A percentile compares a stretch with the other conserved stretches of the same genome.
Evolutionary conservation across 495 filamentous ascomycete genomes (phyloP).

Genomic region (Tuber melanosporum): DNA sequence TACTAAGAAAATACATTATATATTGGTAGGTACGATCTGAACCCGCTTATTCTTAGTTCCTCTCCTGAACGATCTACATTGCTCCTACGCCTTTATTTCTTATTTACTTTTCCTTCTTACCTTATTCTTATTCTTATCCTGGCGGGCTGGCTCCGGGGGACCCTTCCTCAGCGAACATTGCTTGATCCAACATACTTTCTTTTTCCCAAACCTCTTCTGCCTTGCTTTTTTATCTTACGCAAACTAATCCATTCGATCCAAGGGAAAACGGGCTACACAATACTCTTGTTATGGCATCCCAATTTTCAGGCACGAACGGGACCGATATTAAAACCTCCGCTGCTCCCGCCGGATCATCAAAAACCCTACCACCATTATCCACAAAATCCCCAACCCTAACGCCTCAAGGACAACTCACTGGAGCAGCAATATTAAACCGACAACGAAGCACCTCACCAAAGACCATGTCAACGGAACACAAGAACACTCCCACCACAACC

Average conservation of each 20-base stretch:
- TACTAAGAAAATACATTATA: background rate
- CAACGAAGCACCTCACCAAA: conserved; percentile 29
- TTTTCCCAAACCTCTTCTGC: conserved; percentile 7
- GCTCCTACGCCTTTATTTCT: conserved; percentile 6
- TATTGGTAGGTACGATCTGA: conserved; percentile 26
- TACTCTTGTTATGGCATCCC: conserved; percentile 32
- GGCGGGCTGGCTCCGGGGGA: conserved; percentile 5
- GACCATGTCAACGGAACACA: conserved; percentile 21
- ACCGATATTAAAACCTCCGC: conserved; percentile 30
- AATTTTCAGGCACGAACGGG: conserved; percentile 33
- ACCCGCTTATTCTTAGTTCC: conserved; percentile 19
- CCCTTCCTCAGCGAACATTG: background rate
- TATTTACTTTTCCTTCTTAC: conserved; percentile 20
- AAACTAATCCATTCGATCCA: background rate
- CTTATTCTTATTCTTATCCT: conserved; percentile 13
- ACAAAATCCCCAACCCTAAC: conserved; percentile 29
- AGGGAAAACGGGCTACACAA: background rate
- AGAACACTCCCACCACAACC: conserved; percentile 3
- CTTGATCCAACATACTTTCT: conserved; percentile 8
- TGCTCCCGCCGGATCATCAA: conserved; percentile 16
- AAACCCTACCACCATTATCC: conserved; percentile 31
- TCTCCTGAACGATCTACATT: background rate
- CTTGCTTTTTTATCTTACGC: conserved; percentile 1
- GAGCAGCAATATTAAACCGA: conserved; percentile 26
- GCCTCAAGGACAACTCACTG: conserved; percentile 35